These are phyloP conservation scores for Brassica carinata DNA, from an alignment of 345 rosid genomes.

Conservation along the genomic window DNA sequence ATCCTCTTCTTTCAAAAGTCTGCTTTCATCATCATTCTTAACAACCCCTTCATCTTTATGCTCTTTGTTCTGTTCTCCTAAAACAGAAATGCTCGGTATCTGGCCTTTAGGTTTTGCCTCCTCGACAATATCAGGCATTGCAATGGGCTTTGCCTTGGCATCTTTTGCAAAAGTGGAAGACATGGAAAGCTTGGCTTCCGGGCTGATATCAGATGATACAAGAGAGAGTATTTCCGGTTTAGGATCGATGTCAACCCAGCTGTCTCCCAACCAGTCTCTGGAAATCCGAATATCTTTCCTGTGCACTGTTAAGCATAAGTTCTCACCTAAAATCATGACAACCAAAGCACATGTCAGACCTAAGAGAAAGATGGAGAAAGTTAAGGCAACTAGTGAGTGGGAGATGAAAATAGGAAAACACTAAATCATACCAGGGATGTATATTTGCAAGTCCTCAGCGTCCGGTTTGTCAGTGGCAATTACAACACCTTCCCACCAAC, in stretches of 20 bases:
- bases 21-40: conserved; percentile 36
- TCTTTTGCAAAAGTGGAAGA: conserved; percentile 52
- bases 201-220: conserved; percentile 44
- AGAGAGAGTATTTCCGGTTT: conserved; percentile 63
- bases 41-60: conserved; percentile 44
- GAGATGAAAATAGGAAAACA: background rate
- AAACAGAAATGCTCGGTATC: conserved; percentile 34
- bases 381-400: conserved; percentile 5
- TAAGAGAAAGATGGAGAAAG: conserved; percentile 4
- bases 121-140: conserved; percentile 40
- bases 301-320: conserved; percentile 53
- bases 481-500: conserved; percentile 99
- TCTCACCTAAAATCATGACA: conserved; percentile 63
- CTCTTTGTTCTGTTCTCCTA: conserved; percentile 45
- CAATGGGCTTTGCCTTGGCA: conserved; percentile 34
- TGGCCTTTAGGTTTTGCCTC: conserved; percentile 47
- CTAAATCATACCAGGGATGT: conserved; percentile 63
- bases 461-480: conserved; percentile 42
- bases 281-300: conserved; percentile 70
- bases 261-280: conserved; percentile 76
- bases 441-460: conserved; percentile 57
- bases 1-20: conserved; percentile 37
- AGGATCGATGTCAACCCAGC: conserved; percentile 72
- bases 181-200: conserved; percentile 51
- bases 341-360: conserved; percentile 26